These are phyloP conservation scores for Cladosporium sp. DNA, from an alignment of 2,329 filamentous ascomycete species.

Conservation along the genomic window DNA sequence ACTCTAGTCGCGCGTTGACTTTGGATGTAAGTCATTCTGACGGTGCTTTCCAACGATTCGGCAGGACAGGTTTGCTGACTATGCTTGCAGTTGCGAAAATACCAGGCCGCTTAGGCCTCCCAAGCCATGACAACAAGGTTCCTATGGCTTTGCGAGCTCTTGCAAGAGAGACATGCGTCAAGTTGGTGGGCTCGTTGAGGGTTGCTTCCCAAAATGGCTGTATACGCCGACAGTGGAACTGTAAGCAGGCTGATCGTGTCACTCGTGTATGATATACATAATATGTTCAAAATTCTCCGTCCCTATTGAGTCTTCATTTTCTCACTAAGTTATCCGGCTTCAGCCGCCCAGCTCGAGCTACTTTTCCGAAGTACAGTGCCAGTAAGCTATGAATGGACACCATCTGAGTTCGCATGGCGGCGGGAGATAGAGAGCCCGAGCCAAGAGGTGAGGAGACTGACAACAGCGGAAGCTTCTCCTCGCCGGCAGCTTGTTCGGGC, in stretches of 20 bases:
- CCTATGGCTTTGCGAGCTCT: not conserved
- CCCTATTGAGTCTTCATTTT: not conserved
- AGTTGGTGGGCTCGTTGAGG: not conserved
- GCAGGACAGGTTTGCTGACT: not conserved
- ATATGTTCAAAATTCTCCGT: not conserved
- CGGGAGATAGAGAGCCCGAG: not conserved
- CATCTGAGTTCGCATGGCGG: not conserved
- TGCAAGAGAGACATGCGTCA: not conserved
- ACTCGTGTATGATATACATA: not conserved
- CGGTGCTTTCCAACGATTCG: no score
- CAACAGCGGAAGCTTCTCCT: not conserved
- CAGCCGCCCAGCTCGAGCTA: not conserved
- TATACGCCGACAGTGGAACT: not conserved
- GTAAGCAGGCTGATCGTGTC: not conserved
- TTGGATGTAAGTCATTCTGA: constrained; percentile 74
- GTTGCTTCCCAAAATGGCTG: not conserved
- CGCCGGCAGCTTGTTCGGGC: not conserved
- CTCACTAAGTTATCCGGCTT: not conserved
- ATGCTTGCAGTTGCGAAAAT: constrained; percentile 12
- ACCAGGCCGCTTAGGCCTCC: constrained; percentile 4
- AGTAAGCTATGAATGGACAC: not conserved
- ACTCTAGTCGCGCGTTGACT: constrained; percentile 87
- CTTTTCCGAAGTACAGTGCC: not conserved
- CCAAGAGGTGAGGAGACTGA: not conserved
- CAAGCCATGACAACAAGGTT: not conserved